A percentile compares a stretch with the other conserved stretches of the same genome.
These are phyloP conservation scores for Xylariaceae sp. DNA, from an alignment of 2,329 filamentous ascomycete genomes.

Conservation along the genomic window DNA sequence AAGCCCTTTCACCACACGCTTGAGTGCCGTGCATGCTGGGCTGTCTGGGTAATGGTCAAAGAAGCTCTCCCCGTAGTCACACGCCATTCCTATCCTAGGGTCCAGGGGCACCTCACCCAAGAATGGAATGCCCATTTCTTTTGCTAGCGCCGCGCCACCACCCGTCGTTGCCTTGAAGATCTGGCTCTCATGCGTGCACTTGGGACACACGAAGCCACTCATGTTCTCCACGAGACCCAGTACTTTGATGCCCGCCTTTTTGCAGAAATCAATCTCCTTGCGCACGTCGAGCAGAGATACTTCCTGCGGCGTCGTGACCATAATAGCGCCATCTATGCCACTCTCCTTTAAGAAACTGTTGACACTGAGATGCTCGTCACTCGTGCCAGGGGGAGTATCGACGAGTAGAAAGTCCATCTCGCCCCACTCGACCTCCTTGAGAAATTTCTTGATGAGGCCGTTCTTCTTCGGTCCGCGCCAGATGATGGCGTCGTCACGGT, in stretches of 20 bases:
- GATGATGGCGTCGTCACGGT: constrained; percentile 92
- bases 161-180: constrained; percentile 94
- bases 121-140: constrained; percentile 88
- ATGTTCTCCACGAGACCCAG: constrained; percentile 97
- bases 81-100: constrained; percentile 92
- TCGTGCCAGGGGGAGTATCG: constrained; percentile 94
- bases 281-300: constrained; percentile 89
- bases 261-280: constrained; percentile 97
- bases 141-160: constrained; percentile 78
- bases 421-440: constrained; percentile 98
- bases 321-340: constrained; percentile 89
- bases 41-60: constrained; percentile 94
- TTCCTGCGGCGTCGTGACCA: constrained; percentile 95
- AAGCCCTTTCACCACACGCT: constrained; percentile 77
- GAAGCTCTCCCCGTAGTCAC: constrained; percentile 97
- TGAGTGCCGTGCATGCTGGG: constrained; percentile 84
- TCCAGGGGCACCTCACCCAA: constrained; percentile 90
- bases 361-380: constrained; percentile 93
- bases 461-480: constrained; percentile 99
- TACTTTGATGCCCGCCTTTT: constrained; percentile 88
- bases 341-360: constrained; percentile 91
- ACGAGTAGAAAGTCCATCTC: constrained; percentile 92
- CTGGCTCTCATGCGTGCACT: constrained; percentile 80
- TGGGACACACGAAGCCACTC: constrained; percentile 95
- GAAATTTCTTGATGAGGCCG: constrained; percentile 94